These are phyloP conservation scores for Trapa bicornis DNA, from an alignment of 345 rosid species.

Conservation along the genomic window DNA sequence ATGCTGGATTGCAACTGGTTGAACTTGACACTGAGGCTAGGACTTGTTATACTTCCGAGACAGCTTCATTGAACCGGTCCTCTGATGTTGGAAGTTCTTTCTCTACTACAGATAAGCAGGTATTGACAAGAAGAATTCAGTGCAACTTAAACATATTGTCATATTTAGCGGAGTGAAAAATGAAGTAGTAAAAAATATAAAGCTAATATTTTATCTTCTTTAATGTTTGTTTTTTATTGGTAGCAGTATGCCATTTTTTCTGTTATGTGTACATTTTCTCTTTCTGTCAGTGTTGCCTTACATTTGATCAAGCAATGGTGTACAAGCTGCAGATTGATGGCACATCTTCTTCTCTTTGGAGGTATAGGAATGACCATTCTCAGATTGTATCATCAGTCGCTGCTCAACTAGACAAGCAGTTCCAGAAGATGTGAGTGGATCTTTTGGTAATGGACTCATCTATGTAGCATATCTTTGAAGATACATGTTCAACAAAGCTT, in stretches of 20 bases:
- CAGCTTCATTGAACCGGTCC: conserved; percentile 32
- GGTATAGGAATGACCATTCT: conserved; percentile 25
- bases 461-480: neutral
- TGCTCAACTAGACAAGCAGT: conserved; percentile 54
- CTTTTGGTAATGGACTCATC: neutral
- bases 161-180: neutral
- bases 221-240: no score
- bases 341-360: conserved; percentile 42
- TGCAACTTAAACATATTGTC: neutral
- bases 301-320: no score
- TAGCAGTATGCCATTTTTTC: neutral
- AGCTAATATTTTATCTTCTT: no score
- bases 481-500: neutral
- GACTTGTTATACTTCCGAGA: conserved; percentile 22
- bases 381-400: conserved; percentile 27
- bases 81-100: conserved; percentile 21
- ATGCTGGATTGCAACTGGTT: conserved; percentile 15
- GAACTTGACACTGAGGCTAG: conserved; percentile 26
- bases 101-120: conserved; percentile 21
- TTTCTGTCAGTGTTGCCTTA: neutral
- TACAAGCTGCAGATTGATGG: conserved; percentile 33
- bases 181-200: neutral
- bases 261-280: neutral
- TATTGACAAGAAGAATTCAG: conserved; percentile 1
- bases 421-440: conserved; percentile 64